A percentile compares a stretch with the other conserved stretches of the same genome.
Evolutionary conservation across 108 stramenopile genomes (phyloP).

Genomic region (Nitzschia putrida): DNA sequence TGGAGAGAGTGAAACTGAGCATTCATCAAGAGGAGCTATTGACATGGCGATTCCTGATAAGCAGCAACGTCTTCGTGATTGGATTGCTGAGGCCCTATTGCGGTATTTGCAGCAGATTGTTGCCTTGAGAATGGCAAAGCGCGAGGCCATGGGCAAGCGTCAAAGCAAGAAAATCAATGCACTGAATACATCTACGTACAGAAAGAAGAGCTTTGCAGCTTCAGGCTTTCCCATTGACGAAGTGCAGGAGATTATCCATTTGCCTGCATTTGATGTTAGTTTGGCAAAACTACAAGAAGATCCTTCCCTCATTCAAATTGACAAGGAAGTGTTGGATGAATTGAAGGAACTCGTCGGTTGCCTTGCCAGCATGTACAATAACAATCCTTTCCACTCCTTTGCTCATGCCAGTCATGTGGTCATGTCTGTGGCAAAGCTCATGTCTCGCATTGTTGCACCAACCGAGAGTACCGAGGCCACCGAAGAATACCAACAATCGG

Average conservation of each 20-base stretch:
- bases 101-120: constrained; percentile 16
- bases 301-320: constrained; percentile 1
- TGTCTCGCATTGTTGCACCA: constrained; percentile 19
- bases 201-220: neutral
- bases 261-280: constrained; percentile 2
- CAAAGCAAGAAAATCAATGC: neutral
- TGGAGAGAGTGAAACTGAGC: neutral
- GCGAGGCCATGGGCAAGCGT: neutral
- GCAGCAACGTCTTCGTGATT: constrained; percentile 17
- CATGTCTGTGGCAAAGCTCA: constrained; percentile 46
- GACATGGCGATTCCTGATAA: neutral
- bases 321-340: constrained; percentile 16
- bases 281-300: constrained; percentile 1
- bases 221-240: constrained; percentile 5
- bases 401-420: constrained; percentile 50
- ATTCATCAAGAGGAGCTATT: neutral
- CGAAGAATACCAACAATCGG: neutral
- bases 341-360: constrained; percentile 37
- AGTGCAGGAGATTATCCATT: constrained; percentile 5
- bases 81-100: constrained; percentile 21
- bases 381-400: constrained; percentile 48
- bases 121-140: constrained; percentile 5
- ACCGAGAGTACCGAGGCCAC: neutral
- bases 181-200: neutral
- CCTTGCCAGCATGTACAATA: constrained; percentile 32